Base-by-base conservation (phyloP, 169 alveolate species). In the Eimeria necatrix region DNA sequence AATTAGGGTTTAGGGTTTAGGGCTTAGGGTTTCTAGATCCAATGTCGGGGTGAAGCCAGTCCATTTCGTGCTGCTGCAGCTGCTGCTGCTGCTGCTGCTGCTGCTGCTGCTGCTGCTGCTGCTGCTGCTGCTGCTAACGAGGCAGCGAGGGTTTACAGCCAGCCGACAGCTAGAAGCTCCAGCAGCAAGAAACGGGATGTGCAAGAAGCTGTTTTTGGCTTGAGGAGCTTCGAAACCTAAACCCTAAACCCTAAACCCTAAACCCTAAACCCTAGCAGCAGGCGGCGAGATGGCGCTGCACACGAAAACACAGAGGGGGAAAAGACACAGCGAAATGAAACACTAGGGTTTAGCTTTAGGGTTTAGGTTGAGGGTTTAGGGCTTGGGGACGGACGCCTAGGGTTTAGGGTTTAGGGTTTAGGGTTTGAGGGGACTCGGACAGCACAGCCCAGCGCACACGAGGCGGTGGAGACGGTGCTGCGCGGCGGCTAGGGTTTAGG, bases 391-490 rank as follows among this genome's bases (percentile, higher is more conserved):
- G 41, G 41, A 2, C 41, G 41, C 41, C 41, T 61, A 61, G 73
- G 73, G 73, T 61, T 61, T 61, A 61, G 73, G 73, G 73, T 61
- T 61, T 61, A 61, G 73, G 73, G 73, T 61, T 61, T 61, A 61
- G 73, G 73, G 73, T 61, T 61, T 61, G 22, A 26, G 73, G 73
- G 16, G 41, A 32, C 41, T 32, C 41, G 41, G 41, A 32, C 41
- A 32, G 41, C 41, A 32, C 41, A 32, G 41, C 41, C 41, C 41
- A 32, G 2, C 41, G 41, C 41, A 32, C 41, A 32, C 41, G 41
- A 32, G 41, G 41, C 41, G 41, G 41, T 32, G 41, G 41, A 32
- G 41, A 32, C 41, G 41, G 41, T 32, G 41, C 41, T 32, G 41
- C 2, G 41, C 41, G 41, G 41, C 41, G 41, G 2, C 2, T 32